A percentile compares a stretch with the other conserved stretches of the same genome.
Conservation (phyloP, 352 stramenopile species). For the Phytophthora pisi region DNA sequence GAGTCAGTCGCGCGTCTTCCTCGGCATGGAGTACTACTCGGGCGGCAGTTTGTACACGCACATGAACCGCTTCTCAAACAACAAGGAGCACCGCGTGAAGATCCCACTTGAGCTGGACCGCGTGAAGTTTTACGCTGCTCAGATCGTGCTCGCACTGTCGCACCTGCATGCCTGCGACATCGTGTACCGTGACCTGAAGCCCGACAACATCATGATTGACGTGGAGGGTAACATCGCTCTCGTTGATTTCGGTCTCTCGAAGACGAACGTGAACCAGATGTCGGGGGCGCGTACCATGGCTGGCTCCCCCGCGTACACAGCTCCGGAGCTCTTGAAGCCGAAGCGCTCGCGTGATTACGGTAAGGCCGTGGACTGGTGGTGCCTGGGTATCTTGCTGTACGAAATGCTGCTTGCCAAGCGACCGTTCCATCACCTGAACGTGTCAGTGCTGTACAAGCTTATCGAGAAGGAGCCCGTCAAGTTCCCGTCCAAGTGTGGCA, state of each 20-base stretch:
- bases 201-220: conserved; percentile 96
- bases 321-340: conserved; percentile 81
- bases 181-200: conserved; percentile 96
- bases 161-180: conserved; percentile 94
- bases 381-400: conserved; percentile 90
- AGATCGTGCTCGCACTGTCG: conserved; percentile 92
- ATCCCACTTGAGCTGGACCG: conserved; percentile 79
- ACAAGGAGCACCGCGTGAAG: conserved; percentile 89
- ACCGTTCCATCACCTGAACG: conserved; percentile 92
- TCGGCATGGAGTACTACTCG: conserved; percentile 89
- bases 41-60: conserved; percentile 90
- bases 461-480: conserved; percentile 90
- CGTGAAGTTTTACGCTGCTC: conserved; percentile 91
- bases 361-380: conserved; percentile 90
- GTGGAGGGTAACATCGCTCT: conserved; percentile 93
- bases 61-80: conserved; percentile 92
- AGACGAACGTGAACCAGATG: conserved; percentile 90
- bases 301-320: conserved; percentile 82
- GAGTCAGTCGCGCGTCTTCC: conserved; percentile 76
- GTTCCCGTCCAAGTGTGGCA: conserved; percentile 79
- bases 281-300: conserved; percentile 86
- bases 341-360: conserved; percentile 87
- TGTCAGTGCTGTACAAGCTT: conserved; percentile 91
- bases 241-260: conserved; percentile 95
- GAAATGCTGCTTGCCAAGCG: conserved; percentile 92